Evolutionary conservation across 176 grass and related monocot genomes (phyloP), one percentile per base, ranked within the genome.

Genomic region (Bromus sterilis): DNA sequence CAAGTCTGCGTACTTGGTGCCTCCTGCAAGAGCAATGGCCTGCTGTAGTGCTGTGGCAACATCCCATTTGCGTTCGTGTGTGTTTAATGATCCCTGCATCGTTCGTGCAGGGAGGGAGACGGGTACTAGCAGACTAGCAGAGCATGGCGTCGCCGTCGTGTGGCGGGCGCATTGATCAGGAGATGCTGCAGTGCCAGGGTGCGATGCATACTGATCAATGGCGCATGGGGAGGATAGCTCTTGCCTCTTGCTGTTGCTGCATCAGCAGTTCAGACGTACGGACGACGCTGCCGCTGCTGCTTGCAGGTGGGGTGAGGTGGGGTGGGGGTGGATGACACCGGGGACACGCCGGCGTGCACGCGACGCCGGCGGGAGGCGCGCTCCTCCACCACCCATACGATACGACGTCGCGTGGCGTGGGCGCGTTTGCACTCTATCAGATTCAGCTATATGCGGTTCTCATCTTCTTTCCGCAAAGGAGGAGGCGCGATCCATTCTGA

Each of bases 401-500:
- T 4, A 10, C 4, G 12, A 43, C 41, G 41, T 43, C 41, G 41
- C 41, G 41, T 43, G 41, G 39, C 39, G 39, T 41, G 39, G 12
- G 41, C 41, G 41, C 41, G 41, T 43, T 14, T 14, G 14, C 10
- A 11, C 21, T 1, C 1, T 10, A 23, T 29, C 31, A 70, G 72
- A 70, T 82, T 61, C 46, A 61, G 60, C 44, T 5, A 18, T 14
- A 35, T 66, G 42, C 42, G 59, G 32, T 35, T 20, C 42, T 13
- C 48, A 55, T 8, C 32, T n/a, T 44, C 42, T 33, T 30, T 62
- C 33, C 5, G 2, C 7, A 6, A 43, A 31, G 3, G 53, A 31
- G 3, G 53, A 40, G 21, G 18, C 40, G 63, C 71, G 40, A 78
- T 87, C 70, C 72, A 77, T 87, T 78, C 74, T 26, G 55, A 36